Evolutionary conservation across 2,329 filamentous ascomycete species (phyloP).

Genomic region (Phaeosphaeriaceae sp.): DNA sequence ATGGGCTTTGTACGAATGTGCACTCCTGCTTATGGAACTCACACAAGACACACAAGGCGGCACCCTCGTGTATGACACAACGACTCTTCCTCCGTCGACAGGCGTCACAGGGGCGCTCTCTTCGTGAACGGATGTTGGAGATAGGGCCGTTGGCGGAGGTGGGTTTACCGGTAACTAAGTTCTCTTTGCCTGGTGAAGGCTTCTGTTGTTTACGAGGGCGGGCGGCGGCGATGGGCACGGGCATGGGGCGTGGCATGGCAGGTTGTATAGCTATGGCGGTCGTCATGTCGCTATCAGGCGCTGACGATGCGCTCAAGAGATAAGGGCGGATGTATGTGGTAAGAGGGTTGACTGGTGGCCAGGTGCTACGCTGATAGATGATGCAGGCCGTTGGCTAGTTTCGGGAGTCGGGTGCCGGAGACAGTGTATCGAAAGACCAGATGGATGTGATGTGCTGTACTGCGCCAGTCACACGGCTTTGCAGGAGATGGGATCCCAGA

Average conservation of each 20-base stretch:
- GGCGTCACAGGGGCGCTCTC: constrained; percentile 63
- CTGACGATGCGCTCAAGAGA: constrained; percentile 31
- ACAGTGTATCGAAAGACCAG: constrained; percentile 20
- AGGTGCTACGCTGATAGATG: constrained; percentile 31
- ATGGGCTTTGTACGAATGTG: constrained; percentile 77
- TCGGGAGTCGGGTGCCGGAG: constrained; percentile 25
- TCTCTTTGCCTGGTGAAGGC: constrained; percentile 52
- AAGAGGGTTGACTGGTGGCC: constrained; percentile 26
- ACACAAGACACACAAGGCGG: constrained; percentile 75
- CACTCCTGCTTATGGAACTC: constrained; percentile 79
- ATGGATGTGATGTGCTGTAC: constrained; percentile 22
- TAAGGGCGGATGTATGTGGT: constrained; percentile 29
- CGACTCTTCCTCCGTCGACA: constrained; percentile 76
- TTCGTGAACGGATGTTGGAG: constrained; percentile 48
- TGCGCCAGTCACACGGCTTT: constrained; percentile 40
- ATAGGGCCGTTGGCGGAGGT: constrained; percentile 42
- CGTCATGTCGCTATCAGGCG: constrained; percentile 50
- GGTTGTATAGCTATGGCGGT: constrained; percentile 57
- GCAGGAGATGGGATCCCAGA: constrained; percentile 33
- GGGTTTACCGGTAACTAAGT: constrained; percentile 48
- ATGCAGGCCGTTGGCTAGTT: constrained; percentile 40
- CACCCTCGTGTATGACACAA: constrained; percentile 80
- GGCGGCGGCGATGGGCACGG: constrained; percentile 55
- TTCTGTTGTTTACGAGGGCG: constrained; percentile 49
- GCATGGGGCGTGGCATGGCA: constrained; percentile 52